phyloP scores from a whole-genome alignment of 2,329 filamentous ascomycete genomes.

The Lecanicillium sp. region DNA sequence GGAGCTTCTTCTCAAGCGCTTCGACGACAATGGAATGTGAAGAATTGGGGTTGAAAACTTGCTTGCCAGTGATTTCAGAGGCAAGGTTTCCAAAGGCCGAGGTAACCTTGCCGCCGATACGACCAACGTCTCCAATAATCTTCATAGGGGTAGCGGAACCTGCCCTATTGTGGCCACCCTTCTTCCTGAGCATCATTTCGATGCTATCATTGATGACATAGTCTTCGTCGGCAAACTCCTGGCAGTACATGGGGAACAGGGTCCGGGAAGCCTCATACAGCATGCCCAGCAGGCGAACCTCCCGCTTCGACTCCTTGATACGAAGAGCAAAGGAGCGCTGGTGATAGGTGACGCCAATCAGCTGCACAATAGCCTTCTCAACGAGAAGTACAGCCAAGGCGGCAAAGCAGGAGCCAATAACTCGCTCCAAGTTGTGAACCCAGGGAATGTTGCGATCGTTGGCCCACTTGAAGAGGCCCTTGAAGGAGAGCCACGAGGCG shows the following conservation, averaged over 20 bases:
- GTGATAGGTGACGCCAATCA: constrained; percentile 80
- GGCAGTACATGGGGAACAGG: constrained; percentile 87
- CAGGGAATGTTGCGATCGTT: constrained; percentile 33
- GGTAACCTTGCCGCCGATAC: constrained; percentile 87
- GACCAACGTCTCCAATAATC: constrained; percentile 67
- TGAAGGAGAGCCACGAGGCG: constrained; percentile 54
- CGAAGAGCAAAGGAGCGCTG: constrained; percentile 72
- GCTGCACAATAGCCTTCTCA: constrained; percentile 73
- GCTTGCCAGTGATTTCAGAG: constrained; percentile 88
- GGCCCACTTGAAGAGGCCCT: constrained; percentile 36
- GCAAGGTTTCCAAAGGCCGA: constrained; percentile 89
- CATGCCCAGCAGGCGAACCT: constrained; percentile 70
- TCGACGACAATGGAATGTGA: constrained; percentile 84
- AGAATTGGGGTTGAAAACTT: constrained; percentile 88
- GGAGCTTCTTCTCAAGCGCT: constrained; percentile 74
- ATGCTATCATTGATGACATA: constrained; percentile 82
- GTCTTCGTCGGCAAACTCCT: constrained; percentile 86
- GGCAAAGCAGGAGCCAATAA: constrained; percentile 60
- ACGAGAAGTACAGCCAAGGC: constrained; percentile 62
- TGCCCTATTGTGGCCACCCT: constrained; percentile 36
- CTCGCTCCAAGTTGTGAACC: constrained; percentile 50
- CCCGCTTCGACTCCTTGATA: constrained; percentile 86
- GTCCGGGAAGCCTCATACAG: constrained; percentile 85
- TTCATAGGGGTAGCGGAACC: constrained; percentile 70
- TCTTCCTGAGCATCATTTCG: constrained; percentile 55